Evolutionary conservation across 2,329 filamentous ascomycete genomes (phyloP).

Genomic region (Fusarium guadeloupense): DNA sequence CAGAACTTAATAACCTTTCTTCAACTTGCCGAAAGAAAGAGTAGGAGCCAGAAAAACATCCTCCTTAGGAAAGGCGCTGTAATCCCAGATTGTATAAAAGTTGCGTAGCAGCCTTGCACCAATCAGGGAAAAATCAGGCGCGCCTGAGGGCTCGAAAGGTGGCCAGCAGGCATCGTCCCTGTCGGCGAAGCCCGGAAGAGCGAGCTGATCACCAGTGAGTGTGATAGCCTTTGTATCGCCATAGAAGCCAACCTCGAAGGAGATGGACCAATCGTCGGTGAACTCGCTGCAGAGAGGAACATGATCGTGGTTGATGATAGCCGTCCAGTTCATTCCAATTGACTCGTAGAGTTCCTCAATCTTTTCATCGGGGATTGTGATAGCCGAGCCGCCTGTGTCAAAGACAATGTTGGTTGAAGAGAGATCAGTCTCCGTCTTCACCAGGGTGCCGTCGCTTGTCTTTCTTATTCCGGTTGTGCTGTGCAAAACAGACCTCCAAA

Average conservation of each 20-base stretch:
- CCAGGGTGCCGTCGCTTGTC: slow-evolving; percentile 24
- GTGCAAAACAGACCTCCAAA: slow-evolving; percentile 45
- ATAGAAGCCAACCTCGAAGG: slow-evolving; percentile 42
- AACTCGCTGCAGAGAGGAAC: slow-evolving; percentile 50
- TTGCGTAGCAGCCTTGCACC: slow-evolving; percentile 44
- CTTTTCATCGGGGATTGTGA: slow-evolving; percentile 39
- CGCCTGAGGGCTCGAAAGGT: slow-evolving; percentile 43
- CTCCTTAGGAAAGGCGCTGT: slow-evolving; percentile 29
- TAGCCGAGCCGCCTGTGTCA: slow-evolving; percentile 46
- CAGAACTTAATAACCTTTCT: slow-evolving; percentile 9
- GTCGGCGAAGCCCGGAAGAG: slow-evolving; percentile 46
- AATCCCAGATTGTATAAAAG: slow-evolving; percentile 50
- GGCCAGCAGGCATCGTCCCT: slow-evolving; percentile 49
- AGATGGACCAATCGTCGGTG: slow-evolving; percentile 48
- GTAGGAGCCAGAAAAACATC: slow-evolving; percentile 5
- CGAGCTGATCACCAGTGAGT: slow-evolving; percentile 47
- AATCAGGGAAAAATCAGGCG: slow-evolving; percentile 43
- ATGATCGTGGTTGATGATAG: slow-evolving; percentile 41
- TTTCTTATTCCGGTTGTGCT: slow-evolving; percentile 3
- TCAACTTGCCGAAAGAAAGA: slow-evolving; percentile 40
- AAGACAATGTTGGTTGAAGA: slow-evolving; percentile 40
- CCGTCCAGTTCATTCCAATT: slow-evolving; percentile 49
- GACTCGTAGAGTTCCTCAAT: slow-evolving; percentile 45
- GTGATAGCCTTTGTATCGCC: slow-evolving; percentile 40
- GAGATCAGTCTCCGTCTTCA: background rate